These are phyloP conservation scores for Trametes polyzona DNA, from an alignment of 1,284 basidiomycete species.

Conservation along the genomic window DNA sequence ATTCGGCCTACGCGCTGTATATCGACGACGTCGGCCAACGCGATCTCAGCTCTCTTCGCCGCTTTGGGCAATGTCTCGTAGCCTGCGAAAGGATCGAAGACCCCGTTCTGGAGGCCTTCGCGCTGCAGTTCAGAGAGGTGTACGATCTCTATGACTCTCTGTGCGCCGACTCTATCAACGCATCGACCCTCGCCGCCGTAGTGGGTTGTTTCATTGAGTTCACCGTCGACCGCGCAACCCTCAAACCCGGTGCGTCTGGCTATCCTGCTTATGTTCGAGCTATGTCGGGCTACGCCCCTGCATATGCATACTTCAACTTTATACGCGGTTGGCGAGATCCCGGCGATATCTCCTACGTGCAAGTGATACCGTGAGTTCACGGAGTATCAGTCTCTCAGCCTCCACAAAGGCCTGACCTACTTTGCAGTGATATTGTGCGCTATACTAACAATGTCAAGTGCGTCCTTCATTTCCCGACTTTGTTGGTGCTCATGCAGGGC, in stretches of 20 bases:
- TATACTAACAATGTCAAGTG: background rate
- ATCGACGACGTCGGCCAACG: background rate
- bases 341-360: background rate
- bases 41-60: background rate
- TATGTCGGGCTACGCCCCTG: background rate
- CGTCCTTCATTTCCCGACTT: background rate
- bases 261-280: background rate
- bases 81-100: background rate
- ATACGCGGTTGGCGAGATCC: background rate
- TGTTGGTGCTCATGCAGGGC: background rate
- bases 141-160: too few relatives aligned
- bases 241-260: background rate
- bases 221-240: background rate
- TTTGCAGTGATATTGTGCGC: background rate
- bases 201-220: conserved; percentile 4
- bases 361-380: conserved; percentile 5
- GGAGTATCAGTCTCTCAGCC: too few relatives aligned
- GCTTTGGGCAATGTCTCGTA: background rate
- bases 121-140: too few relatives aligned
- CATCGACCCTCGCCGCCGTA: too few relatives aligned
- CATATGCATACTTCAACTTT: conserved; percentile 5
- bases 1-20: background rate
- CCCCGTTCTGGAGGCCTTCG: background rate
- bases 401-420: too few relatives aligned
- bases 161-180: too few relatives aligned